These are phyloP conservation scores for Malassezia vespertilionis DNA, from an alignment of 1,284 basidiomycete species.

Conservation along the genomic window DNA sequence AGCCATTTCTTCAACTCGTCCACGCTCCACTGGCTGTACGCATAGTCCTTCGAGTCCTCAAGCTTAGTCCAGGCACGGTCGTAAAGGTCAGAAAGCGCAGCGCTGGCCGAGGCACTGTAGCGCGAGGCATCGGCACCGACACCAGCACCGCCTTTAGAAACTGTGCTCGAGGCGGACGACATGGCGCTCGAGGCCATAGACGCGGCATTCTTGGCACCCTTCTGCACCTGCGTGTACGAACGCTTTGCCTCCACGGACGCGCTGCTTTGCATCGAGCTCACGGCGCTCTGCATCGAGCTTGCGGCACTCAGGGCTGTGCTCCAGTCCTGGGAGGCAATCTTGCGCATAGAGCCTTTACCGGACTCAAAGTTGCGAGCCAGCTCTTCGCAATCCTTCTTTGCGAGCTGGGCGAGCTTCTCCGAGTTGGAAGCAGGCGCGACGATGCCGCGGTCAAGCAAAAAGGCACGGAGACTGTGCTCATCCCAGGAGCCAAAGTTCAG, in stretches of 20 bases:
- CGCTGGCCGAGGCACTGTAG: no score
- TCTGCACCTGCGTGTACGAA: not conserved
- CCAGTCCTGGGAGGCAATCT: constrained; percentile 15
- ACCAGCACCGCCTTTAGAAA: no score
- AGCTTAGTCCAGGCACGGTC: constrained; percentile 6
- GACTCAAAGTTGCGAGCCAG: constrained; percentile 19
- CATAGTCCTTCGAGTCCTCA: constrained; percentile 41
- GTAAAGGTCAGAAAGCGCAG: no score
- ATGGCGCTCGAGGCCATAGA: constrained; percentile 7
- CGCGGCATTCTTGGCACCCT: not conserved
- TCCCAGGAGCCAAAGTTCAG: constrained; percentile 40
- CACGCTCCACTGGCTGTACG: constrained; percentile 41
- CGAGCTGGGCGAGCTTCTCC: constrained; percentile 39
- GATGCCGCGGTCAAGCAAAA: constrained; percentile 44
- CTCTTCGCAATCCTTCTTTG: constrained; percentile 37
- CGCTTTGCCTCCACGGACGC: no score
- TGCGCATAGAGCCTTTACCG: constrained; percentile 23
- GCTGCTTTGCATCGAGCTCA: not conserved
- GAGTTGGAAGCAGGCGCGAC: constrained; percentile 36
- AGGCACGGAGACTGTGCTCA: constrained; percentile 39
- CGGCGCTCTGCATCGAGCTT: constrained; percentile 1
- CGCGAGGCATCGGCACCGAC: no score
- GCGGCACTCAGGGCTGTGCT: constrained; percentile 3
- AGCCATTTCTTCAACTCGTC: constrained; percentile 34
- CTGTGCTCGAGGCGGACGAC: constrained; percentile 1